Conservation (phyloP, 1,139 yeast genomes). For the Yamadazyma sp. region DNA sequence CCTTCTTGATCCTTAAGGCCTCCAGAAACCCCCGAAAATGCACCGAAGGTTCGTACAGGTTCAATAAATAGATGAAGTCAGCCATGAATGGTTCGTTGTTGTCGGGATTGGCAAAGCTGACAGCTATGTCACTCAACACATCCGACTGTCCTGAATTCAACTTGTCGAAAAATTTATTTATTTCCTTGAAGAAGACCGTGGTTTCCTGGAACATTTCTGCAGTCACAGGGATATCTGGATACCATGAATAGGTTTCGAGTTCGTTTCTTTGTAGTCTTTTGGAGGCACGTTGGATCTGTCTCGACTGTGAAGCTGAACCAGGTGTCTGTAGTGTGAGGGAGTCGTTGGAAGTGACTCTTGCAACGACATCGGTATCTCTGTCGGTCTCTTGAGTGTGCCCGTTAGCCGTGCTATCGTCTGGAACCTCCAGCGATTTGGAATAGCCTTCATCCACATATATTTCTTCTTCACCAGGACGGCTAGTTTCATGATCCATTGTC, state of each 20-base stretch:
- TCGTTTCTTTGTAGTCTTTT: slow-evolving; percentile 36
- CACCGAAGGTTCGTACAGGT: slow-evolving; percentile 23
- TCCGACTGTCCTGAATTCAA: slow-evolving; percentile 3
- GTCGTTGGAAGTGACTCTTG: neutral
- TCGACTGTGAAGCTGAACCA: slow-evolving; percentile 23
- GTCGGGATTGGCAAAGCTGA: slow-evolving; percentile 14
- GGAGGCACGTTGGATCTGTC: slow-evolving; percentile 32
- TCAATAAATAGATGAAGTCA: slow-evolving; percentile 28
- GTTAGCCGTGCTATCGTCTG: no score
- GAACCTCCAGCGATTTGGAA: no score
- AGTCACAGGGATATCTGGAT: slow-evolving; percentile 20
- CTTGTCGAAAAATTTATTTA: slow-evolving; percentile 19
- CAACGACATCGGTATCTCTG: neutral
- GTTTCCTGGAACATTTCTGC: slow-evolving; percentile 27
- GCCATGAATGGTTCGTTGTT: slow-evolving; percentile 12
- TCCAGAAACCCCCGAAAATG: slow-evolving; percentile 15
- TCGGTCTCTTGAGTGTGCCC: neutral
- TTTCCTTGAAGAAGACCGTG: slow-evolving; percentile 20
- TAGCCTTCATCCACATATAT: no score
- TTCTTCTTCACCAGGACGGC: no score
- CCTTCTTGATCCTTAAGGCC: slow-evolving; percentile 10
- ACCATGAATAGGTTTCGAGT: slow-evolving; percentile 10
- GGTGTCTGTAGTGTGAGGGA: slow-evolving; percentile 5
- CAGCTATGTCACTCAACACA: slow-evolving; percentile 20
- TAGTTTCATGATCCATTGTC: no score